Percentiles rank a stretch among this genome's conserved stretches.
phyloP scores from a whole-genome alignment of 2,329 filamentous ascomycete genomes.

The Monilinia aucupariae region DNA sequence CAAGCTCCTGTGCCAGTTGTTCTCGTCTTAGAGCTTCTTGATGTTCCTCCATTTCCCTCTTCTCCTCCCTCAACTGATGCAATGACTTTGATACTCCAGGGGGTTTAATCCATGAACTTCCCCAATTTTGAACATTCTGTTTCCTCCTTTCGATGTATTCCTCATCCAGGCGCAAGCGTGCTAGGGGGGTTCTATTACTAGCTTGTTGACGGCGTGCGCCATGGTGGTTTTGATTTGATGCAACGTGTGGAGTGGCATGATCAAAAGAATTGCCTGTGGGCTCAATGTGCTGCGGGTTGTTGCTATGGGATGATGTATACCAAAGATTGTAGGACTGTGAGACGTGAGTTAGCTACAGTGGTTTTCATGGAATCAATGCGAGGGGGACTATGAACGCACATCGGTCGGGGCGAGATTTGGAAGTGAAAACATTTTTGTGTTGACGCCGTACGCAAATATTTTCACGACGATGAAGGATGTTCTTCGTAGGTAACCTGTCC shows the following conservation, averaged over 20 bases:
- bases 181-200: slow-evolving; percentile 56
- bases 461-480: background rate
- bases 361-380: slow-evolving; percentile 17
- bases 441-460: background rate
- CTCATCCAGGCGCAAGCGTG: slow-evolving; percentile 71
- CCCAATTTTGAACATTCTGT: slow-evolving; percentile 77
- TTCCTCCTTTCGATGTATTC: slow-evolving; percentile 70
- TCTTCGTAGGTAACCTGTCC: background rate
- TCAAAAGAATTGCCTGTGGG: slow-evolving; percentile 32
- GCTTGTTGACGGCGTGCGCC: slow-evolving; percentile 40
- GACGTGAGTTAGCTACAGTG: slow-evolving; percentile 1
- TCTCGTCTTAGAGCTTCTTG: slow-evolving; percentile 68
- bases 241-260: slow-evolving; percentile 13
- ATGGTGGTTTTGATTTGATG: slow-evolving; percentile 25
- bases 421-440: slow-evolving; percentile 48
- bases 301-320: slow-evolving; percentile 55
- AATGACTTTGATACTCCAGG: slow-evolving; percentile 85
- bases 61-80: slow-evolving; percentile 84
- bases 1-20: slow-evolving; percentile 66
- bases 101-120: slow-evolving; percentile 83
- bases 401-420: slow-evolving; percentile 66
- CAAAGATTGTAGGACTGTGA: slow-evolving; percentile 64
- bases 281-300: slow-evolving; percentile 34
- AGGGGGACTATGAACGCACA: slow-evolving; percentile 42
- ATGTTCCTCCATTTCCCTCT: slow-evolving; percentile 81